Evolutionary conservation across 768 basidiomycete species (phyloP), one percentile per base, ranked within the genome.

Genomic region (Auricularia sp.): DNA sequence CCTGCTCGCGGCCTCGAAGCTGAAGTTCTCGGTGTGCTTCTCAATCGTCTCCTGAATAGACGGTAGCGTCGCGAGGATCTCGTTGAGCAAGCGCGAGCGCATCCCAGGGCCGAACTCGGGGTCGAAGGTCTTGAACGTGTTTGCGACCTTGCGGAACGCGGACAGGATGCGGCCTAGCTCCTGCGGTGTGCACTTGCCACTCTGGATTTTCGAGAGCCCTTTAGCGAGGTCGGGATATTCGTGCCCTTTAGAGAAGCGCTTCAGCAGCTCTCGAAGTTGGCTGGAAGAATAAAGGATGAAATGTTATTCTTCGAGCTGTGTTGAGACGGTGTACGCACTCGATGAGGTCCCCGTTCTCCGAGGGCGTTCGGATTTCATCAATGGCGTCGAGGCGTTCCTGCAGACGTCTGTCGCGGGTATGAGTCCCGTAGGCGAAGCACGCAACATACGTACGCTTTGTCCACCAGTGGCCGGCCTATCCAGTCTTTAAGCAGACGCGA

Each of bases 171-270:
- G 72, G 0, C 85, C 82, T 12, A 98, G 80, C 71, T 99, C 96
- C 71, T 86, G 80, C 0, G 95, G 90, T 1, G 88, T 87, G 62
- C 91, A 93, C 87, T 91, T 90, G 59, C 93, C 90, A 69, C 96
- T 96, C 71, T 95, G 92, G 36, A 98, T 89, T 36, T 93, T 79
- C 66, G 87, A 88, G 16, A 98, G 76, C 0, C 96, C 96, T 71
- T 84, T 88, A 0, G 89, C 85, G 58, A 98, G 83, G 72, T 98
- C 94, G 0, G 94, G 93, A 33, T 29, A 59, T 7, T 34, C 56
- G 56, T 59, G 16, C 18, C 3, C 56, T 23, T 59, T 59, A 29
- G 56, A 59, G n/a, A 93, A 79, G 39, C 82, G 83, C 71, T 77
- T 86, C 64, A 96, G 77, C n/a, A 84, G 72, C 42, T 83, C 79